These are phyloP conservation scores for Metschnikowia aberdeeniae DNA, from an alignment of 805 yeast genomes.

Conservation along the genomic window DNA sequence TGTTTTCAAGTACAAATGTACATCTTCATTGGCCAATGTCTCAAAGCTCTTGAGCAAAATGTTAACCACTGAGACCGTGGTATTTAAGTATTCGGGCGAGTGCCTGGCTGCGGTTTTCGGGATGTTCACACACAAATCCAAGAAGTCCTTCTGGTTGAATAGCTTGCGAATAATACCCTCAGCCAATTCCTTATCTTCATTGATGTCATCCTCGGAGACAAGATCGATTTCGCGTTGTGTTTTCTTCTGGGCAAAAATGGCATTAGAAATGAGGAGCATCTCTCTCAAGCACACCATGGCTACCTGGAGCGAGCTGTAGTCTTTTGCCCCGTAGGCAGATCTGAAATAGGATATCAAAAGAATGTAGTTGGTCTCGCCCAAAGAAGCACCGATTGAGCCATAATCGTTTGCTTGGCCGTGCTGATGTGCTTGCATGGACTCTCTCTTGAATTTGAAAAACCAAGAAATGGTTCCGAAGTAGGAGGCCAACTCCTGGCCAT, in stretches of 20 bases:
- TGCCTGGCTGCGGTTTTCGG: constrained; percentile 63
- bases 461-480: constrained; percentile 65
- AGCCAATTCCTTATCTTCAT: constrained; percentile 45
- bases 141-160: constrained; percentile 61
- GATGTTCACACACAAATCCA: constrained; percentile 52
- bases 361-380: constrained; percentile 59
- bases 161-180: constrained; percentile 60
- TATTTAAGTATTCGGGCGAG: constrained; percentile 57
- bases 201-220: constrained; percentile 35
- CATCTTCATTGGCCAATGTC: constrained; percentile 54
- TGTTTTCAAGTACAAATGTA: constrained; percentile 45
- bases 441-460: constrained; percentile 68
- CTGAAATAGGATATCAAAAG: constrained; percentile 47
- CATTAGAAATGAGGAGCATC: constrained; percentile 46
- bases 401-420: constrained; percentile 20
- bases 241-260: constrained; percentile 34
- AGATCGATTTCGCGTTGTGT: constrained; percentile 13
- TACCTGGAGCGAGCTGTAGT: constrained; percentile 65
- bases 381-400: constrained; percentile 49
- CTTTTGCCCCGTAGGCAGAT: constrained; percentile 37
- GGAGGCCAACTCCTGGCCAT: constrained; percentile 35
- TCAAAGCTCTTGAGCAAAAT: constrained; percentile 66
- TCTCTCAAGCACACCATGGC: constrained; percentile 65
- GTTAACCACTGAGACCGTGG: constrained; percentile 61
- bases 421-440: constrained; percentile 11